A percentile compares a stretch with the other conserved stretches of the same genome.
Conservation (phyloP, 768 basidiomycete genomes). For the Stropharia rugosoannulata region DNA sequence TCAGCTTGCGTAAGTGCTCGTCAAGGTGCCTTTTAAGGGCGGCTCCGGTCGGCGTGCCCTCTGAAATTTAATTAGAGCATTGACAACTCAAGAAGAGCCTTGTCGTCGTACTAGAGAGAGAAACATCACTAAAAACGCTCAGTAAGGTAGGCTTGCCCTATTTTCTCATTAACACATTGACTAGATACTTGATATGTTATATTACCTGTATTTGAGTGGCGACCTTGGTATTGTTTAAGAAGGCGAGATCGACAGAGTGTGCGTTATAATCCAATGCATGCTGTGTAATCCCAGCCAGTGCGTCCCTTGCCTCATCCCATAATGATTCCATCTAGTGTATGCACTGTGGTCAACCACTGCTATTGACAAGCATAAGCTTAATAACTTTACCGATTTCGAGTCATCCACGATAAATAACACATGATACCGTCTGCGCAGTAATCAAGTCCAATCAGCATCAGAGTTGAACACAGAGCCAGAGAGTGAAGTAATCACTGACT, state of each 20-base stretch:
- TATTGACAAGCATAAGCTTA: neutral
- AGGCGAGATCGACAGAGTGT: conserved; percentile 23
- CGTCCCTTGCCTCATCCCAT: conserved; percentile 26
- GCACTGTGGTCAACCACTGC: neutral
- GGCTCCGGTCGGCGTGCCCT: conserved; percentile 28
- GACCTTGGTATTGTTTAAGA: conserved; percentile 20
- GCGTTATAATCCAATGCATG: conserved; percentile 25
- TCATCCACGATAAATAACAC: neutral
- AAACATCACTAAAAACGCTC: conserved; percentile 19
- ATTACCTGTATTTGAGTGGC: neutral
- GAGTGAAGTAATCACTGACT: conserved; percentile 15
- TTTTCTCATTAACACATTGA: neutral
- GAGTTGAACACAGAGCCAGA: too few relatives aligned
- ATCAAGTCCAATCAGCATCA: neutral
- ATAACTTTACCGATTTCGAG: neutral
- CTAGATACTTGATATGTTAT: neutral
- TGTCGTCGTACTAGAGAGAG: conserved; percentile 11
- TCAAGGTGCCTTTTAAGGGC: conserved; percentile 20
- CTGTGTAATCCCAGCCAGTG: conserved; percentile 28
- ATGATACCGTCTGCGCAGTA: neutral
- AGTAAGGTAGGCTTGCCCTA: conserved; percentile 19
- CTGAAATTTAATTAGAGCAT: conserved; percentile 10
- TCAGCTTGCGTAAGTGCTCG: conserved; percentile 21
- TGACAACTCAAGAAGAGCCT: neutral
- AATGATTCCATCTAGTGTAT: neutral